A percentile compares a stretch with the other conserved stretches of the same genome.
These are phyloP conservation scores for Plasmopara viticola DNA, from an alignment of 352 stramenopile species.

Conservation along the genomic window DNA sequence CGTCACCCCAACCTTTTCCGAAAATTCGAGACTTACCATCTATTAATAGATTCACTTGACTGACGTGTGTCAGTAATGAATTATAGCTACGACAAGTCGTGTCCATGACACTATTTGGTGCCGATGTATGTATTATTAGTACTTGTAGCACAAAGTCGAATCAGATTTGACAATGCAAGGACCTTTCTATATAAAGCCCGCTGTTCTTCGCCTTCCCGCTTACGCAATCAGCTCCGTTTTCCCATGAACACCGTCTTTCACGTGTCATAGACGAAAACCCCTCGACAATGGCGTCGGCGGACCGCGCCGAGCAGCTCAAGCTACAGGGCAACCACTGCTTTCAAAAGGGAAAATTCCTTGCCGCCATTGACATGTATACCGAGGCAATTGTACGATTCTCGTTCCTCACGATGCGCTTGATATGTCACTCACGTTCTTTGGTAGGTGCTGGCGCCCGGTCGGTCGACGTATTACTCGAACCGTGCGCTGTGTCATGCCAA, in stretches of 20 bases:
- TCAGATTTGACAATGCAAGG: too few relatives aligned
- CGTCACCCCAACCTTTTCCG: too few relatives aligned
- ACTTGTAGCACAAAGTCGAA: too few relatives aligned
- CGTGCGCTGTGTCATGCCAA: constrained; percentile 69
- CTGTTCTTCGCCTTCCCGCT: not conserved
- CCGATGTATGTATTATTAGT: too few relatives aligned
- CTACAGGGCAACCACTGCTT: constrained; percentile 75
- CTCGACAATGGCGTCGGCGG: constrained; percentile 1
- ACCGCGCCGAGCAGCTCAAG: constrained; percentile 72
- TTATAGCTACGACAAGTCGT: too few relatives aligned
- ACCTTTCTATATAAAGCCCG: too few relatives aligned
- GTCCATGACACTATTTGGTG: too few relatives aligned
- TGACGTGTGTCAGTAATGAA: too few relatives aligned
- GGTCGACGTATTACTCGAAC: constrained; percentile 77
- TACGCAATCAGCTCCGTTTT: not conserved
- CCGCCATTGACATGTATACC: constrained; percentile 83
- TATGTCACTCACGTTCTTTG: not conserved
- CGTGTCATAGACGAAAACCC: too few relatives aligned
- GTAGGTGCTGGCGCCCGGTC: constrained; percentile 36
- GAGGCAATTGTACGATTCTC: constrained; percentile 47
- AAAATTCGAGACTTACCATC: too few relatives aligned
- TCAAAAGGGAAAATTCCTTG: constrained; percentile 68
- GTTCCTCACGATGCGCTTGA: not conserved
- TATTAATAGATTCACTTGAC: too few relatives aligned
- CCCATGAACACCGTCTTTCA: too few relatives aligned